Evolutionary conservation across 441 rosid genomes (phyloP), one percentile per base, ranked within the genome.

Genomic region (Hura crepitans): DNA sequence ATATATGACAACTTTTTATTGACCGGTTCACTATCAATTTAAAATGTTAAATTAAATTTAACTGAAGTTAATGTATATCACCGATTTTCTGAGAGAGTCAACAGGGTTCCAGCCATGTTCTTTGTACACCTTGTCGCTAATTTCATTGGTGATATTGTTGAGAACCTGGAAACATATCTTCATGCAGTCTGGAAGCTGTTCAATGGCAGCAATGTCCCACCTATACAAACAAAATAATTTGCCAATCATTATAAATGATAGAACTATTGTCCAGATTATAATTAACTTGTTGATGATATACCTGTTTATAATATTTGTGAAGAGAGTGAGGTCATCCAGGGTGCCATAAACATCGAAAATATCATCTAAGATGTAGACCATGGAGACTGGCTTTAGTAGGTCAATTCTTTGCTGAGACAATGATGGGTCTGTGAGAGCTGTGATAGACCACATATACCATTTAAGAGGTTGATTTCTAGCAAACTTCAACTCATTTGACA

Each of bases 391-490:
- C 72, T 85, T 89, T 27, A 86, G 67, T 39, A 89, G 83, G 31
- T 81, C 89, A 23, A 86, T 39, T 50, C 95, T 78, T 56, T 79
- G 79, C 42, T 78, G 57, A 0, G 86, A 81, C 60, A 82, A 59
- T 33, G 54, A 78, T 55, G 89, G 90, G 72, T 89, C 84, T 14
- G 77, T 65, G 47, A 89, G 82, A 54, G 74, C 51, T 13, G 82
- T 82, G 80, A 80, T 74, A 15, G 91, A 77, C 85, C 87, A 86
- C 62, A 76, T 72, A 69, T 84, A 73, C 93, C 95, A 91, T 77
- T 86, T 91, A 50, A 79, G 31, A 27, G 88, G 88, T 68, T 87
- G 85, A 45, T 84, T 79, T 75, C 94, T 83, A 5, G 80, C 89
- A 64, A 79, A 71, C 53, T 67, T 20, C 59, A 84, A 43, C 47